Evolutionary conservation across 106 monocot genomes (phyloP).

Genomic region (Dendrobium huoshanense): DNA sequence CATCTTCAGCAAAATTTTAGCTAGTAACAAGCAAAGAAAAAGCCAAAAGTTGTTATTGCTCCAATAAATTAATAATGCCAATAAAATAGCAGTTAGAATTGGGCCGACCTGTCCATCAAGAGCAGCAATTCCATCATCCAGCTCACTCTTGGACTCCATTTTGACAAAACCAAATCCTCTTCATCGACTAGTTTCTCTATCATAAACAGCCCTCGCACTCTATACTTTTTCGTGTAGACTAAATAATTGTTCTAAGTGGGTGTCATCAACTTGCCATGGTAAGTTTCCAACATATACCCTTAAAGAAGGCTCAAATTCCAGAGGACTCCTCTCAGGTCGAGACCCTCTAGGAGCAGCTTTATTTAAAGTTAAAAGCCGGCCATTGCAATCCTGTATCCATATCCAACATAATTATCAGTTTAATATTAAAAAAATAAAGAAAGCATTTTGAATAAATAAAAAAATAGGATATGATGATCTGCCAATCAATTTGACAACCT

Average conservation of each 20-base stretch:
- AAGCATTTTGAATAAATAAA: not conserved
- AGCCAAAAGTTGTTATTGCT: not conserved
- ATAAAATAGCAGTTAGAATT: not conserved
- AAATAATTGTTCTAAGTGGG: conserved; percentile 73
- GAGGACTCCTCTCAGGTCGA: too few species aligned
- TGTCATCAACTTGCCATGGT: too few species aligned
- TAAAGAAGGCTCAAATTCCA: too few species aligned
- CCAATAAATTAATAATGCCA: not conserved
- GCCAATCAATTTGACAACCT: not conserved
- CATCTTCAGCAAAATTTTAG: too few species aligned
- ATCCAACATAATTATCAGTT: not conserved
- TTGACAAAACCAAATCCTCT: conserved; percentile 89
- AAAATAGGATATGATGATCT: not conserved
- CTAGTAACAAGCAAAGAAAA: not conserved
- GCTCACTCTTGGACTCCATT: conserved; percentile 10
- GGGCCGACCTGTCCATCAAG: conserved; percentile 81
- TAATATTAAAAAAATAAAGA: not conserved
- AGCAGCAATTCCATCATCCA: conserved; percentile 84
- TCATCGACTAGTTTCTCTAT: conserved; percentile 78
- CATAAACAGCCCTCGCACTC: conserved; percentile 63
- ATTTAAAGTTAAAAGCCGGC: conserved; percentile 68
- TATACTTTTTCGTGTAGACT: conserved; percentile 81
- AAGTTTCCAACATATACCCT: too few species aligned
- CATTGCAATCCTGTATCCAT: conserved; percentile 46
- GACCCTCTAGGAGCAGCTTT: too few species aligned